Evolutionary conservation across 805 yeast genomes (phyloP), one percentile per base, ranked within the genome.

Genomic region (Pichia pseudocactophila): DNA sequence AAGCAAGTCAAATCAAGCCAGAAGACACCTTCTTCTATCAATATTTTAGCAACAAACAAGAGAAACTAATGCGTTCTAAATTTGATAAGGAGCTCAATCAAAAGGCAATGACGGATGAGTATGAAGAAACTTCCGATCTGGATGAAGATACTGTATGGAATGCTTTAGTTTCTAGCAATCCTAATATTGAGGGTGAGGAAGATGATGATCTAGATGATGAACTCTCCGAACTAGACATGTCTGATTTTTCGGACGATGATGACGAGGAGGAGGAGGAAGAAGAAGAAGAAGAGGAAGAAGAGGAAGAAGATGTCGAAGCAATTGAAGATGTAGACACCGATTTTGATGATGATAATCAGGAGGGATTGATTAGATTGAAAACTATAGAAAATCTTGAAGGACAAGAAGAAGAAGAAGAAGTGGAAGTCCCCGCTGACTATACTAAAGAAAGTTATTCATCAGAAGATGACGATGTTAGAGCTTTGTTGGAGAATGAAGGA

Each of bases 1-100:
- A 71, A 51, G 70, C 73, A 1, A 73, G 70, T 25, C 80, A 80
- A 36, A 71, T 90, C 43, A 82, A 74, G 46, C 96, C 95, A 2
- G 95, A 87, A 49, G 98, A 90, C 61, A 68, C 73, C 55, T 90
- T 90, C 66, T 87, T 86, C 73, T 78, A 80, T 61, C 87, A 86
- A 59, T 89, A 86, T 66, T 89, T 89, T 65, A 68, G 77, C 17
- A 68, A 73, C 20, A 81, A 81, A 57, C 74, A 74, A 51, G 73
- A 61, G 58, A 69, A 51, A 64, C 50, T 54, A 6, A 45, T 56
- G 30, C 56, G 61, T 30, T 62, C 66, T 27, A 45, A 43, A 51
- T 63, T 43, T 64, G 76, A 70, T 43, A 73, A 60, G 17, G 77
- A 71, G 59, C 51, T 65, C 42, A 63, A 64, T 39, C 61, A 55